These are phyloP conservation scores for Trichoderma brevicompactum DNA, from an alignment of 2,329 filamentous ascomycete genomes.

Conservation along the genomic window DNA sequence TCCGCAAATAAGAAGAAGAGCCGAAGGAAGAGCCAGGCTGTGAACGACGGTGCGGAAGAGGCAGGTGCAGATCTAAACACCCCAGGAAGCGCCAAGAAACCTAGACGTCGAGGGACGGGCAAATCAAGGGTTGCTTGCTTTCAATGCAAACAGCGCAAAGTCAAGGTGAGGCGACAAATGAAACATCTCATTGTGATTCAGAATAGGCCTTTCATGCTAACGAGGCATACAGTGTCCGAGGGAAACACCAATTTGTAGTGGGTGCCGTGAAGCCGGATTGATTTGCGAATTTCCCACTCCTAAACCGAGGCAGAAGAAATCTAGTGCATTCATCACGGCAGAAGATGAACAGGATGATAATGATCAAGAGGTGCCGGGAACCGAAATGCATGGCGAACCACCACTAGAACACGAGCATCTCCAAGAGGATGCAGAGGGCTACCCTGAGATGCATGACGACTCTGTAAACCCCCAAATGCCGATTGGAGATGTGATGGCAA, in stretches of 20 bases:
- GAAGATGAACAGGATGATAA: slow-evolving; percentile 32
- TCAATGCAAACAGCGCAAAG: slow-evolving; percentile 42
- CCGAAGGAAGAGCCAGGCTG: not conserved
- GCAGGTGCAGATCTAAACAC: slow-evolving; percentile 20
- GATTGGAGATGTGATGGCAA: slow-evolving; percentile 37
- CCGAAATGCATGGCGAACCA: not conserved
- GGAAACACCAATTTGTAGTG: slow-evolving; percentile 46
- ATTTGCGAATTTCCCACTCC: slow-evolving; percentile 48
- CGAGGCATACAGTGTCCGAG: slow-evolving; percentile 45
- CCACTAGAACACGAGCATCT: slow-evolving; percentile 1
- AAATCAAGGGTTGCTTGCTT: slow-evolving; percentile 45
- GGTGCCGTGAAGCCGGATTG: slow-evolving; percentile 41
- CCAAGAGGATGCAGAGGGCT: slow-evolving; percentile 31
- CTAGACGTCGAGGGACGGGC: slow-evolving; percentile 34
- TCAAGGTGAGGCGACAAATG: slow-evolving; percentile 44
- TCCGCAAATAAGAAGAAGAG: slow-evolving; percentile 28
- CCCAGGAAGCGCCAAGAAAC: slow-evolving; percentile 22
- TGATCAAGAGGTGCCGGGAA: not conserved
- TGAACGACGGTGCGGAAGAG: not conserved
- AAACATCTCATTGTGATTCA: not conserved
- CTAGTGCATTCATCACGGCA: slow-evolving; percentile 31
- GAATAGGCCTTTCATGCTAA: slow-evolving; percentile 30
- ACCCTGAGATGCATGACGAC: slow-evolving; percentile 28
- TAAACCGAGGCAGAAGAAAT: slow-evolving; percentile 37
- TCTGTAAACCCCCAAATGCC: slow-evolving; percentile 39